phyloP scores from a whole-genome alignment of 2,329 filamentous ascomycete genomes.

The Exophiala bonariae region DNA sequence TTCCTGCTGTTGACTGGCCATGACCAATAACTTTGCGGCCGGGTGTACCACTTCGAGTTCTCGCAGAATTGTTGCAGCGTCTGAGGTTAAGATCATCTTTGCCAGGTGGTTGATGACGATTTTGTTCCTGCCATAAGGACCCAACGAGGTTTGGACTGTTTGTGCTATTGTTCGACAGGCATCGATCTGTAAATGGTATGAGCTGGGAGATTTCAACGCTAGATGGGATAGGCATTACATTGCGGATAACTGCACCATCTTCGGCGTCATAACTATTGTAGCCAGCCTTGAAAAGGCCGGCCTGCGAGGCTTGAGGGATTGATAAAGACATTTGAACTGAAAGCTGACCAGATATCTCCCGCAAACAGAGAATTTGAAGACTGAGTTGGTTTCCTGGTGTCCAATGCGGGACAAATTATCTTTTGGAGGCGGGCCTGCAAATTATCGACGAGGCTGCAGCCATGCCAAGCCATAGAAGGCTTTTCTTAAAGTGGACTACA shows the following conservation, averaged over 20 bases:
- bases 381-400: too few relatives aligned
- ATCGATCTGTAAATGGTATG: constrained; percentile 62
- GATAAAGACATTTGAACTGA: constrained; percentile 96
- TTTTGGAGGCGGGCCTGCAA: too few relatives aligned
- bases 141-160: constrained; percentile 95
- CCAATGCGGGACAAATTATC: too few relatives aligned
- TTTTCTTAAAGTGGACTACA: too few relatives aligned
- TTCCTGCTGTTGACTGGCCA: constrained; percentile 99
- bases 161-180: constrained; percentile 93
- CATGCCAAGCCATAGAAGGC: too few relatives aligned
- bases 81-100: constrained; percentile 99
- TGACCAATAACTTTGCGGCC: constrained; percentile 93
- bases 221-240: constrained; percentile 43
- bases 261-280: constrained; percentile 99
- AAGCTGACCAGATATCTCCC: too few relatives aligned
- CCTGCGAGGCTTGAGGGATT: constrained; percentile 90
- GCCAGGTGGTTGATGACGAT: constrained; percentile 99
- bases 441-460: too few relatives aligned
- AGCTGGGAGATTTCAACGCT: constrained; percentile 1
- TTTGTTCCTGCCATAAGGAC: constrained; percentile 98
- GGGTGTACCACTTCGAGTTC: constrained; percentile 98
- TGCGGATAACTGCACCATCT: constrained; percentile 97
- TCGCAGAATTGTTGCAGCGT: constrained; percentile 93
- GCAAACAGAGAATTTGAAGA: too few relatives aligned
- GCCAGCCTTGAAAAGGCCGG: constrained; percentile 90